These are phyloP conservation scores for Mucor indicus DNA, from an alignment of 371 early-diverging fungal genomes.

Conservation along the genomic window DNA sequence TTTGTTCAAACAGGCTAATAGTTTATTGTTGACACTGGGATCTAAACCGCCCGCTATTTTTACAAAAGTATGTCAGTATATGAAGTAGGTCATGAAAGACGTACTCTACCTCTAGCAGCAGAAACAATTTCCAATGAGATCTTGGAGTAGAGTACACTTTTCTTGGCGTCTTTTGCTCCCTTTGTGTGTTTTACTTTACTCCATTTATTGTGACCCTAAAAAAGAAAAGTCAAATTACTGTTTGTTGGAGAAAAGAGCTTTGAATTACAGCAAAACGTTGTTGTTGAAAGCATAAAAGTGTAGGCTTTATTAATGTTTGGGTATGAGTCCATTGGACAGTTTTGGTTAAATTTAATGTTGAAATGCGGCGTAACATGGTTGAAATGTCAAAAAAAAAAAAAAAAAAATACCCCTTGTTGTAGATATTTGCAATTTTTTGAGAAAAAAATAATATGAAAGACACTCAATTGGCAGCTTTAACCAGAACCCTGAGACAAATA, in stretches of 20 bases:
- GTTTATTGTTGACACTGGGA: conserved; percentile 41
- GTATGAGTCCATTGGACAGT: background rate
- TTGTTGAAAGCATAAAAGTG: conserved; percentile 21
- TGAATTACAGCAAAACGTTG: conserved; percentile 41
- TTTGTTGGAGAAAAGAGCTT: background rate
- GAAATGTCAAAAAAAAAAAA: too few species aligned
- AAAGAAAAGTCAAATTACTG: background rate
- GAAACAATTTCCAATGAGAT: conserved; percentile 59
- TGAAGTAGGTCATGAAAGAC: too few species aligned
- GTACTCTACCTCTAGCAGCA: conserved; percentile 49
- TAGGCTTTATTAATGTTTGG: conserved; percentile 6
- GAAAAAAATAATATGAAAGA: too few species aligned
- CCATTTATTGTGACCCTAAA: conserved; percentile 68
- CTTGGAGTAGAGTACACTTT: conserved; percentile 54
- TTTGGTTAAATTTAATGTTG: conserved; percentile 1
- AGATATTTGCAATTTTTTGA: too few species aligned
- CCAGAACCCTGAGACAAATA: too few species aligned
- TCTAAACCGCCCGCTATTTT: conserved; percentile 52
- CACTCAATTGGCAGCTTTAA: too few species aligned
- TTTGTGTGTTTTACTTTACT: conserved; percentile 67
- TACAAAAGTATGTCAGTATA: too few species aligned
- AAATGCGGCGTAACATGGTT: conserved; percentile 6
- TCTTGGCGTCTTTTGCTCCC: conserved; percentile 56
- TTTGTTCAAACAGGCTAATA: conserved; percentile 59
- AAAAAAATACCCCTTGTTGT: too few species aligned